These are phyloP conservation scores for Calocybe gangraenosa DNA, from an alignment of 768 basidiomycete genomes.

Conservation along the genomic window DNA sequence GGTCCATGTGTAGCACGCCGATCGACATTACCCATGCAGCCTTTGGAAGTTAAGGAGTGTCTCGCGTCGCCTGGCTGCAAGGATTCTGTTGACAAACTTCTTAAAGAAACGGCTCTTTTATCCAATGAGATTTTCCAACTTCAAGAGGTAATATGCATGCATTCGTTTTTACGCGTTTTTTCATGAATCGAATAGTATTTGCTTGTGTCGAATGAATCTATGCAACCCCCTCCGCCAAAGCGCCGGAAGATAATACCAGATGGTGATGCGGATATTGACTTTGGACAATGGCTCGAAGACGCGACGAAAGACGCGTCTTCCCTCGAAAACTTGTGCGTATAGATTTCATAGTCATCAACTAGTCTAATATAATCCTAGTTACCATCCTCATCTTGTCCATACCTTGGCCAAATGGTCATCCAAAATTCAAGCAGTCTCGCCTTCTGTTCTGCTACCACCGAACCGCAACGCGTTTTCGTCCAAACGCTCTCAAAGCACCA, in stretches of 20 bases:
- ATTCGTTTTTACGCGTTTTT: neutral
- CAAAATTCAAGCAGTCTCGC: constrained; percentile 91
- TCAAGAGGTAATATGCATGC: constrained; percentile 49
- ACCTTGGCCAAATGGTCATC: constrained; percentile 93
- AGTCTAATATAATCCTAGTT: constrained; percentile 24
- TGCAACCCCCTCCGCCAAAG: constrained; percentile 52
- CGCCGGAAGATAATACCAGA: constrained; percentile 40
- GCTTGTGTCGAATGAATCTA: constrained; percentile 42
- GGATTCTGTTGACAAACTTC: constrained; percentile 44
- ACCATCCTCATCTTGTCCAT: constrained; percentile 67
- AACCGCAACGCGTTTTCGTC: constrained; percentile 66
- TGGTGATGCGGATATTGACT: constrained; percentile 23
- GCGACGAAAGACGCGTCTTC: constrained; percentile 36
- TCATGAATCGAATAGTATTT: constrained; percentile 31
- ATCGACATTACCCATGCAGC: constrained; percentile 21
- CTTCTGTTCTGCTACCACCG: constrained; percentile 66
- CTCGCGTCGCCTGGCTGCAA: constrained; percentile 35
- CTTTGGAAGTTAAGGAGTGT: constrained; percentile 30
- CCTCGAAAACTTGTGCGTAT: constrained; percentile 52
- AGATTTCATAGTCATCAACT: neutral
- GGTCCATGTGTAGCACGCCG: neutral
- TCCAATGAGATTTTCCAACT: constrained; percentile 66
- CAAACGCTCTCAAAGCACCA: constrained; percentile 49
- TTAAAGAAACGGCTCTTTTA: constrained; percentile 56
- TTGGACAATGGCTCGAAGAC: constrained; percentile 34